phyloP scores from a whole-genome alignment of 2,329 filamentous ascomycete genomes.

The Lasiodiplodia hormozganensis region DNA sequence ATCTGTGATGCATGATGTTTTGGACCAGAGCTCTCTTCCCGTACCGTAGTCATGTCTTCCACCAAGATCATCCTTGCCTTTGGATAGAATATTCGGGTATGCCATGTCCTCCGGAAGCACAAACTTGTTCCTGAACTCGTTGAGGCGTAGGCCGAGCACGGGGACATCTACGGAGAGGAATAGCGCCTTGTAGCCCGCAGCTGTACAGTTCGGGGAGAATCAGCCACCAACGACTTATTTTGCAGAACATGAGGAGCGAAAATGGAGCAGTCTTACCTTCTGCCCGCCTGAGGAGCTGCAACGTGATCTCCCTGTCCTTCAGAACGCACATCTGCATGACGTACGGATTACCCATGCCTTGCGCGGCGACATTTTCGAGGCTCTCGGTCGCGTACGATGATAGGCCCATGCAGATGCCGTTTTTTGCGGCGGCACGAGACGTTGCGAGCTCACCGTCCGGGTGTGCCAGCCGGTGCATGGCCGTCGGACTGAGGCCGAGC shows the following conservation, averaged over 20 bases:
- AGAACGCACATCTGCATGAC: conserved; percentile 64
- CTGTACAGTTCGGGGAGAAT: neutral
- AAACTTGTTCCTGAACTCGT: conserved; percentile 63
- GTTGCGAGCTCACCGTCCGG: conserved; percentile 67
- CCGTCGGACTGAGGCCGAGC: conserved; percentile 60
- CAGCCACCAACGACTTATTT: too few relatives aligned
- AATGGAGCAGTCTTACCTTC: conserved; percentile 47
- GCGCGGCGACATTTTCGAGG: conserved; percentile 67
- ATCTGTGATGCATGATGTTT: too few relatives aligned
- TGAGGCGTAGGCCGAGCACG: conserved; percentile 59
- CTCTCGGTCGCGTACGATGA: conserved; percentile 66
- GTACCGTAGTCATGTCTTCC: conserved; percentile 21
- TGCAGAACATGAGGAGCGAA: too few relatives aligned
- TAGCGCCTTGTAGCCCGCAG: conserved; percentile 59
- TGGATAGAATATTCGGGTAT: conserved; percentile 52
- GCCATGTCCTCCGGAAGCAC: conserved; percentile 52
- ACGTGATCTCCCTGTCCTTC: conserved; percentile 54
- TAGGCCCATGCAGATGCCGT: conserved; percentile 68
- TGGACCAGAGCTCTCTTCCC: neutral
- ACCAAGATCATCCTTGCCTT: conserved; percentile 34
- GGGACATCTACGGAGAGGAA: conserved; percentile 64
- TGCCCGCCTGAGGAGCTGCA: conserved; percentile 51
- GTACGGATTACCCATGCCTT: conserved; percentile 53
- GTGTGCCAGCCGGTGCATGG: conserved; percentile 71
- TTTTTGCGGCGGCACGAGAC: conserved; percentile 63